Evolutionary conservation across 2,329 filamentous ascomycete species (phyloP).

Genomic region (Bipolaris oryzae): DNA sequence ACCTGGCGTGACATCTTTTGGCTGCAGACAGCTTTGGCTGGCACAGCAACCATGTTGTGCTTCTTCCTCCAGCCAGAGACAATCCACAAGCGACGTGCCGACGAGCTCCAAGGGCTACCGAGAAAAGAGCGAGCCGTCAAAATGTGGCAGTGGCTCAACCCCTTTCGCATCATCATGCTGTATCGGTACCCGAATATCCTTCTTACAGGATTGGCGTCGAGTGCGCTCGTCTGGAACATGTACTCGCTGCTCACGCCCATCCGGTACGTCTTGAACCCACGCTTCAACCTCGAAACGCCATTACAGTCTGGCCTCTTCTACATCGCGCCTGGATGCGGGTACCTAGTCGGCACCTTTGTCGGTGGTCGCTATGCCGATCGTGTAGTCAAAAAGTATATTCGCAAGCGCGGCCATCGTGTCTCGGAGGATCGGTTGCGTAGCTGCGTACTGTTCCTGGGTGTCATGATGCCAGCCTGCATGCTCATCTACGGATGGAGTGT

Average conservation of each 20-base stretch:
- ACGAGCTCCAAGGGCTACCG: slow-evolving; percentile 65
- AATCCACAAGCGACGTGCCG: slow-evolving; percentile 67
- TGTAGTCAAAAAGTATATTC: slow-evolving; percentile 68
- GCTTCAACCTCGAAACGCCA: slow-evolving; percentile 70
- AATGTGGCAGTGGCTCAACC: slow-evolving; percentile 69
- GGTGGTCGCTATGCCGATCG: slow-evolving; percentile 75
- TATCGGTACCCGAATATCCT: slow-evolving; percentile 74
- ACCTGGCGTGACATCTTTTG: slow-evolving; percentile 79
- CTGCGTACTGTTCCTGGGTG: slow-evolving; percentile 60
- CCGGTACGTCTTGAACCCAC: slow-evolving; percentile 74
- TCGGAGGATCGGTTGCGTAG: slow-evolving; percentile 70
- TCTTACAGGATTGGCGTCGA: slow-evolving; percentile 61
- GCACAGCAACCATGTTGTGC: slow-evolving; percentile 63
- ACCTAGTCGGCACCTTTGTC: slow-evolving; percentile 70
- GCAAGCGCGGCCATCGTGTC: slow-evolving; percentile 64
- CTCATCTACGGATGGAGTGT: slow-evolving; percentile 72
- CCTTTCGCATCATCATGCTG: slow-evolving; percentile 66
- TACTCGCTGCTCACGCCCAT: slow-evolving; percentile 72
- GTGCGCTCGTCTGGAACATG: slow-evolving; percentile 76
- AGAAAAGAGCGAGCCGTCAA: slow-evolving; percentile 57
- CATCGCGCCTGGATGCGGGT: slow-evolving; percentile 73
- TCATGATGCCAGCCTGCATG: slow-evolving; percentile 66
- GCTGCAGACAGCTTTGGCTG: slow-evolving; percentile 73
- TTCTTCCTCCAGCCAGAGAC: slow-evolving; percentile 75
- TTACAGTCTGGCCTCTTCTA: slow-evolving; percentile 75